Conservation (phyloP, 495 filamentous ascomycete genomes). For the Mytilinidion resinicola region DNA sequence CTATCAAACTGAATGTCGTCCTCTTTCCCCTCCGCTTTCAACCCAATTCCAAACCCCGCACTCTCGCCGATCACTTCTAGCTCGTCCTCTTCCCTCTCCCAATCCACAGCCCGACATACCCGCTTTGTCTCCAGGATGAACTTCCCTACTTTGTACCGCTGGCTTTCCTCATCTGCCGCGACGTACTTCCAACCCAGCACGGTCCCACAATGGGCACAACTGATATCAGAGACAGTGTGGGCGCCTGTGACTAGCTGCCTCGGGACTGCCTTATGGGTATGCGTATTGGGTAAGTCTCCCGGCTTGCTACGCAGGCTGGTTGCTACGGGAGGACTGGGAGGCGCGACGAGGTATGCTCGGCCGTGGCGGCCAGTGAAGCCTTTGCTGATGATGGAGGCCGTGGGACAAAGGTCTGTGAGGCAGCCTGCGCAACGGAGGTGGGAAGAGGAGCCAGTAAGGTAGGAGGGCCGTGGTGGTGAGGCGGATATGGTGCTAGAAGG, state of each 20-base stretch:
- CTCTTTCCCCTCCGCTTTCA: conserved; percentile 11
- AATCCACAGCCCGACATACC: conserved; percentile 57
- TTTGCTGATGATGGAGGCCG: conserved; percentile 77
- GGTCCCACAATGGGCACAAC: conserved; percentile 55
- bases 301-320: background rate
- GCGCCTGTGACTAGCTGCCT: conserved; percentile 72
- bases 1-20: conserved; percentile 69
- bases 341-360: conserved; percentile 78
- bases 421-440: conserved; percentile 70
- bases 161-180: conserved; percentile 68
- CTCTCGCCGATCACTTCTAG: conserved; percentile 53
- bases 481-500: conserved; percentile 18
- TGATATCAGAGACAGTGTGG: conserved; percentile 40
- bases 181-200: conserved; percentile 94
- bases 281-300: conserved; percentile 49
- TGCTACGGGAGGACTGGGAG: conserved; percentile 29
- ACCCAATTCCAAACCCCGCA: conserved; percentile 50
- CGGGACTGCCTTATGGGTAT: conserved; percentile 55
- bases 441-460: conserved; percentile 47
- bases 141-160: conserved; percentile 91
- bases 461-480: conserved; percentile 30
- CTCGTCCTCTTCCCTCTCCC: conserved; percentile 47
- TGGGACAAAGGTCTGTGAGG: conserved; percentile 65
- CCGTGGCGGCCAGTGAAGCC: conserved; percentile 93
- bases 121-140: conserved; percentile 88